Conservation (phyloP, 352 stramenopile species). For the Phytopythium mirpurense region DNA sequence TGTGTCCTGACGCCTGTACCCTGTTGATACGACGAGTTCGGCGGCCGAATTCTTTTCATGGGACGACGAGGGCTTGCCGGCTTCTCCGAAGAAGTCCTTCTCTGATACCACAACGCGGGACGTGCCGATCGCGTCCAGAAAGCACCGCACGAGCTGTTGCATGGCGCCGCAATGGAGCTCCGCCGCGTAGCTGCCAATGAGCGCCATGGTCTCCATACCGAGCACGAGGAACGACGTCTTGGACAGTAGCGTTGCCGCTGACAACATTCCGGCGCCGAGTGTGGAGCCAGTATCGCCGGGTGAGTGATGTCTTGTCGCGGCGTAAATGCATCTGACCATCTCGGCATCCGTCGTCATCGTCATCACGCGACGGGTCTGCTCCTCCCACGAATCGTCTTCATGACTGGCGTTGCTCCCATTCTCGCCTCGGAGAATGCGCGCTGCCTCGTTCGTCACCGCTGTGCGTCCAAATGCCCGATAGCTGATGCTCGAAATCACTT, state of each 20-base stretch:
- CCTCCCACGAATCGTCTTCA: conserved; percentile 3
- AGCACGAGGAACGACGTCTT: conserved; percentile 72
- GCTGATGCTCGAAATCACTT: conserved; percentile 79
- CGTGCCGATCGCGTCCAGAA: conserved; percentile 41
- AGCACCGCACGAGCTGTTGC: conserved; percentile 58
- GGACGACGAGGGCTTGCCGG: neutral
- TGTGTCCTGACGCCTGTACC: neutral
- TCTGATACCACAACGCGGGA: conserved; percentile 49
- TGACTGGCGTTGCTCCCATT: neutral
- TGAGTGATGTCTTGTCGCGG: conserved; percentile 5
- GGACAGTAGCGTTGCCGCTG: conserved; percentile 34
- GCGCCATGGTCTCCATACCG: conserved; percentile 61
- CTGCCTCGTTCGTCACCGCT: conserved; percentile 58
- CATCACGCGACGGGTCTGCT: conserved; percentile 4
- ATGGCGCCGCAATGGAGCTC: conserved; percentile 34
- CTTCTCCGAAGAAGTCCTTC: conserved; percentile 33
- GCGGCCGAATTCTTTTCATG: neutral
- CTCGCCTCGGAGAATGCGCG: conserved; percentile 18
- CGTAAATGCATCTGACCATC: conserved; percentile 13
- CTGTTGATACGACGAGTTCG: conserved; percentile 1
- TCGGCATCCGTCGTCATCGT: conserved; percentile 17
- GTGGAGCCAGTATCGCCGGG: neutral
- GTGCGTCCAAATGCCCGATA: conserved; percentile 77
- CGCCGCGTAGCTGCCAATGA: conserved; percentile 59
- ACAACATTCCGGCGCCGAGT: conserved; percentile 12